Evolutionary conservation across 2,329 filamentous ascomycete species (phyloP), one percentile per base, ranked within the genome.

Genomic region (Fusarium oligoseptatum): DNA sequence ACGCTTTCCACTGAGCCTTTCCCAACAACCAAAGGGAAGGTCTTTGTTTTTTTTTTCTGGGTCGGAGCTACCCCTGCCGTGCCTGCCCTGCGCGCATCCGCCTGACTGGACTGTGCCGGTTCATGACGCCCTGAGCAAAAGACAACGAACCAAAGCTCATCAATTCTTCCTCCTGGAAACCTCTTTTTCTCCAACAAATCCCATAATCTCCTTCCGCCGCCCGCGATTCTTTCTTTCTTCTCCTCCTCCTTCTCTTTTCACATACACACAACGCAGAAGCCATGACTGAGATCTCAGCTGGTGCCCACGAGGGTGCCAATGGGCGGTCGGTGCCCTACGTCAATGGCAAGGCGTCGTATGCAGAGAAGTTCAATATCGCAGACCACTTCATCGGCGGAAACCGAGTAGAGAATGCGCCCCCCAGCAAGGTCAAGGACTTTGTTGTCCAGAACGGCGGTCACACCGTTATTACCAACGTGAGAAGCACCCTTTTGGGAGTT

Each of bases 371-470:
- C 87, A 92, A 94, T 76, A 85, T 99, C 73, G 91, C 95, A 73
- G 89, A 95, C 85, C 97, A 99, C 88, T 99, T 98, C 86, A 97
- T 98, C 83, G 97, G 97, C 80, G 96, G 97, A 75, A 98, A 98
- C 87, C 91, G 92, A 82, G 86, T 99, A 74, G 92, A 91, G 75
- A 93, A 93, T 82, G 97, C 97, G 60, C 86, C 93, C 52, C 90
- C 95, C 41, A 93, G 95, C 83, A 93, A 92, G 81, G 94, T 99
- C 73, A 98, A 98, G 89, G 96, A 99, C 85, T 99, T 98, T 86
- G 96, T 99, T 57, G 91, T 94, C 62, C 88, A 90, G 70, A 89
- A 97, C 84, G 94, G 95, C 81, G 97, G 97, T 71, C 97, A 99
- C 89, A 98, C 97, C 22, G 96, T 98, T 84, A 99, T 99, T 82